Percentiles rank a stretch among this genome's conserved stretches.
Conservation (phyloP, 176 grass and related monocot genomes). For the Sorghum bicolor region Sorghum_bicolor_NCBIv3 NC_012878.2:58997001-58997500, state of each 20-base stretch:
- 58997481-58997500: too few relatives aligned
- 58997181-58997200: not conserved
- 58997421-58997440: not conserved
- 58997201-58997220: not conserved
- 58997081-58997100: conserved; percentile 33
- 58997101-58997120: conserved; percentile 4
- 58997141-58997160: conserved; percentile 1
- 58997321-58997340: not conserved
- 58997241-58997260: not conserved
- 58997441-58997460: not conserved
- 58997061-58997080: conserved; percentile 52
- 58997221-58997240: not conserved
- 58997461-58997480: not conserved
- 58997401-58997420: not conserved
- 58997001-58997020: conserved; percentile 72
- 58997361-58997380: not conserved
- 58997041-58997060: conserved; percentile 40
- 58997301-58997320: not conserved
- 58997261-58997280: not conserved
- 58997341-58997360: not conserved
- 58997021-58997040: conserved; percentile 71
- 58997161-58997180: not conserved
- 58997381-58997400: not conserved
- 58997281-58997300: not conserved
- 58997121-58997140: not conserved